These are phyloP conservation scores for Cladophialophora chaetospira DNA, from an alignment of 2,329 filamentous ascomycete genomes.

Conservation along the genomic window DNA sequence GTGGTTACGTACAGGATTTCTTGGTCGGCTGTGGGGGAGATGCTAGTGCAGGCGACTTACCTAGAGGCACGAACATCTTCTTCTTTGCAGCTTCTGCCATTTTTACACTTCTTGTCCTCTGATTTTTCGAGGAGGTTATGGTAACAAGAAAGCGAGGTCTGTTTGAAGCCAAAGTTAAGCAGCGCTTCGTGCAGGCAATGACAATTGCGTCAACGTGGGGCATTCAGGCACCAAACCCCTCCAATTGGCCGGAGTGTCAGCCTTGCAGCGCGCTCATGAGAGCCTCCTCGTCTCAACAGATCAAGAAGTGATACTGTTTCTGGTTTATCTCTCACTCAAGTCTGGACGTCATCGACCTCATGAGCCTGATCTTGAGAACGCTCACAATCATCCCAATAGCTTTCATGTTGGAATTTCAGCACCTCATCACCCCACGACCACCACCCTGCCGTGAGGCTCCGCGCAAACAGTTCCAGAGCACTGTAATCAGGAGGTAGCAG, in stretches of 20 bases:
- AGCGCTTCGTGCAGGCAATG: slow-evolving; percentile 3
- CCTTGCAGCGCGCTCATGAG: slow-evolving; percentile 5
- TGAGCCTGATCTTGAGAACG: too few species aligned
- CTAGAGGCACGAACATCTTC: slow-evolving; percentile 53
- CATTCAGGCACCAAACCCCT: slow-evolving; percentile 7
- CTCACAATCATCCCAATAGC: slow-evolving; percentile 20
- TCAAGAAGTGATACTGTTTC: too few species aligned
- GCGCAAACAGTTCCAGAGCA: slow-evolving; percentile 63
- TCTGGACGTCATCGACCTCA: too few species aligned
- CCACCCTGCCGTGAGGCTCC: slow-evolving; percentile 62
- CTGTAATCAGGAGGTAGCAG: slow-evolving; percentile 45
- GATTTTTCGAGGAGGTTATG: background rate
- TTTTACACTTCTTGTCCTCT: background rate
- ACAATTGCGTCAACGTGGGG: slow-evolving; percentile 19
- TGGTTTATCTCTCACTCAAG: too few species aligned
- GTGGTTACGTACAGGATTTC: background rate
- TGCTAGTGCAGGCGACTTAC: slow-evolving; percentile 34
- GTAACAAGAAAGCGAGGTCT: background rate
- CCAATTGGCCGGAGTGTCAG: slow-evolving; percentile 9
- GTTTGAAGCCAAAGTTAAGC: background rate
- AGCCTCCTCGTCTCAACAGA: too few species aligned
- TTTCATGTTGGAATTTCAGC: slow-evolving; percentile 56
- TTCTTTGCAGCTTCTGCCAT: slow-evolving; percentile 35
- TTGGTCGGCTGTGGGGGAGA: background rate
- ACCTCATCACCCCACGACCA: slow-evolving; percentile 65